These are phyloP conservation scores for Metarhizium robertsii DNA, from an alignment of 2,329 filamentous ascomycete species.

Conservation along the genomic window DNA sequence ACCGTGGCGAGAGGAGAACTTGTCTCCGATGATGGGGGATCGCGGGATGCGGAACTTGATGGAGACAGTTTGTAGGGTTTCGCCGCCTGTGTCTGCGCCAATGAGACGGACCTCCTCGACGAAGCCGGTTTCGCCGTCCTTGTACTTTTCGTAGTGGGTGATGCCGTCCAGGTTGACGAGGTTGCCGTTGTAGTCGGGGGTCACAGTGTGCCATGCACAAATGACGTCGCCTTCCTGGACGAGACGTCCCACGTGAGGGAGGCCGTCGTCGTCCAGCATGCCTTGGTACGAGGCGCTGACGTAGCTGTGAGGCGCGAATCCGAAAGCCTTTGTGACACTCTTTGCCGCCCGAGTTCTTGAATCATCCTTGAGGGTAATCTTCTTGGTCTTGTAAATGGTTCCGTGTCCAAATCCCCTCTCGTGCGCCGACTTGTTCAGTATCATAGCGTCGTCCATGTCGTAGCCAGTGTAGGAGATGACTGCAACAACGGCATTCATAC, in stretches of 20 bases:
- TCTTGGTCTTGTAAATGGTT: constrained; percentile 96
- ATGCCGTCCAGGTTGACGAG: constrained; percentile 78
- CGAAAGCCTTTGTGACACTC: constrained; percentile 74
- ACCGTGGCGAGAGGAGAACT: constrained; percentile 96
- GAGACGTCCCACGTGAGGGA: constrained; percentile 70
- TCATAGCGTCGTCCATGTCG: constrained; percentile 99
- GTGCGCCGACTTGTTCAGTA: constrained; percentile 93
- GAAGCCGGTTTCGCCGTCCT: constrained; percentile 79
- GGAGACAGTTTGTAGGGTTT: constrained; percentile 79
- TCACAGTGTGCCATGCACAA: constrained; percentile 83
- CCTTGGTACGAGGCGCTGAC: constrained; percentile 62
- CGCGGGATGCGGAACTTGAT: constrained; percentile 90
- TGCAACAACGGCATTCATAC: constrained; percentile 88
- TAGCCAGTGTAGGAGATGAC: constrained; percentile 99
- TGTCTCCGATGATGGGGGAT: constrained; percentile 90
- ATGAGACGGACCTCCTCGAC: constrained; percentile 90
- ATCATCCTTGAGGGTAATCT: constrained; percentile 77
- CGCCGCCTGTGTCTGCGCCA: constrained; percentile 71
- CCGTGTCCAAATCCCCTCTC: constrained; percentile 94
- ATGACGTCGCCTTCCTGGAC: constrained; percentile 76
- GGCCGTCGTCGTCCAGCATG: constrained; percentile 76
- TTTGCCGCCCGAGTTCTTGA: constrained; percentile 56
- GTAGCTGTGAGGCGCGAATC: constrained; percentile 71
- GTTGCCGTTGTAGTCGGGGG: constrained; percentile 66
- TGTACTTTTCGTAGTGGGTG: constrained; percentile 89